Percentiles rank a stretch among this genome's conserved stretches.
Evolutionary conservation across 305 asterid species (phyloP).

Genomic region (Fraxinus angustifolia): DNA sequence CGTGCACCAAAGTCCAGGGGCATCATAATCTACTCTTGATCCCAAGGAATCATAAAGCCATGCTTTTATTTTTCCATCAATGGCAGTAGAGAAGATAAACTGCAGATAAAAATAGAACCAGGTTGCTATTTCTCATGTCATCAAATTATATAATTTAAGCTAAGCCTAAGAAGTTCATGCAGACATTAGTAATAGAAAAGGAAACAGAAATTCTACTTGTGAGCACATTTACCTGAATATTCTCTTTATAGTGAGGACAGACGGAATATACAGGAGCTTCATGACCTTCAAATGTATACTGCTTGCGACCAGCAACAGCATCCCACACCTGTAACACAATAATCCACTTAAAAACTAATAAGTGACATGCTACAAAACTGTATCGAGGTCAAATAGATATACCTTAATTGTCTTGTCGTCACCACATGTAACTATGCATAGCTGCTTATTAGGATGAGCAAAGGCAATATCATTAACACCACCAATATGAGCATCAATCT

Average conservation of each 20-base stretch:
- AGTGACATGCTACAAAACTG: constrained; percentile 6
- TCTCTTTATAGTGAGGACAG: constrained; percentile 92
- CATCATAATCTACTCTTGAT: constrained; percentile 94
- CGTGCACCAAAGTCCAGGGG: constrained; percentile 96
- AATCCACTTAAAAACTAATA: background rate
- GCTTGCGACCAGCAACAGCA: constrained; percentile 72
- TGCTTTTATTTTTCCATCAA: constrained; percentile 91
- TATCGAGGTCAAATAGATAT: constrained; percentile 15
- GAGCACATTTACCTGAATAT: constrained; percentile 60
- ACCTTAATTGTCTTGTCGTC: constrained; percentile 95
- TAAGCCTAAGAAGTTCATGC: constrained; percentile 13
- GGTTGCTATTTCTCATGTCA: constrained; percentile 19
- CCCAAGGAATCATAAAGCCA: constrained; percentile 97
- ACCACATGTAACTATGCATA: constrained; percentile 85
- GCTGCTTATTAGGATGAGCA: constrained; percentile 93
- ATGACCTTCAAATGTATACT: constrained; percentile 85
- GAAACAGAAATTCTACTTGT: background rate
- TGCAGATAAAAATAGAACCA: background rate
- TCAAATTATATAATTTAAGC: background rate
- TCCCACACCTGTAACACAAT: constrained; percentile 78
- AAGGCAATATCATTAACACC: constrained; percentile 95
- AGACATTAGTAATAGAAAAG: background rate
- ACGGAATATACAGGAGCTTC: constrained; percentile 95
- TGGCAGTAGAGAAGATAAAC: constrained; percentile 90
- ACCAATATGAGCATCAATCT: constrained; percentile 94